Base-by-base conservation (phyloP, 169 alveolate species). In the Cryptosporidium parvum region DNA sequence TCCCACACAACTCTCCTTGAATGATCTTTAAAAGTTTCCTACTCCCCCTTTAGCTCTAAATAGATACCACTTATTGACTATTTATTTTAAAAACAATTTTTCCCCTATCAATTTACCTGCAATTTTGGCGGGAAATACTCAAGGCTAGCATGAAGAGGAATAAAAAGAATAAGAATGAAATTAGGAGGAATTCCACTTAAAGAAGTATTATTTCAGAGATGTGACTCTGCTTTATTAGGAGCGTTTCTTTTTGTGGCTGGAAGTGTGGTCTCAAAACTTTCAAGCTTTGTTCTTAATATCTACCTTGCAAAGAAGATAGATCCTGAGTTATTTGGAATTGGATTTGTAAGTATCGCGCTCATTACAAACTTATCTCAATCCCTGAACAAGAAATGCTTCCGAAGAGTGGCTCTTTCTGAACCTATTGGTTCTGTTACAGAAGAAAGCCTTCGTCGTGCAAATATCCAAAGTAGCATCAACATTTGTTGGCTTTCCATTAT, bases 321-420 rank as follows among this genome's bases (percentile, higher is more conserved):
- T 45, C 75, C 80, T 7, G 75, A 59, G 52, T 21, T 80, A 4
- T 65, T 80, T 42, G 89, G 89, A 53, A 67, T 80, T 9, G 89
- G 89, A 12, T 65, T 62, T 26, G 75, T 80, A 44, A 80, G 89
- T 29, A 62, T 80, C 8, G 89, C 80, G 1, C 29, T 80, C 5
- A 80, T 80, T 26, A 80, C 89, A 6, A 80, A 35, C 56, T 21
- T 80, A 42, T 80, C 89, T 45, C 75, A 62, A 31, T 80, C 80
- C 3, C 9, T 80, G 5, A 80, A 80, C 37, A 80, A 51, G 37
- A 59, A 44, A 33, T 80, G 89, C 52, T 80, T 80, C 31, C 72
- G 89, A 26, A 37, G 89, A 59, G 75, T 65, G 59, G 89, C 89
- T 37, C 89, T 65, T 39, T 39, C 69, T 65, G 89, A 80, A 31